phyloP scores from a whole-genome alignment of 192 early-diverging fungal genomes.

The Oehlia diaphana region DNA sequence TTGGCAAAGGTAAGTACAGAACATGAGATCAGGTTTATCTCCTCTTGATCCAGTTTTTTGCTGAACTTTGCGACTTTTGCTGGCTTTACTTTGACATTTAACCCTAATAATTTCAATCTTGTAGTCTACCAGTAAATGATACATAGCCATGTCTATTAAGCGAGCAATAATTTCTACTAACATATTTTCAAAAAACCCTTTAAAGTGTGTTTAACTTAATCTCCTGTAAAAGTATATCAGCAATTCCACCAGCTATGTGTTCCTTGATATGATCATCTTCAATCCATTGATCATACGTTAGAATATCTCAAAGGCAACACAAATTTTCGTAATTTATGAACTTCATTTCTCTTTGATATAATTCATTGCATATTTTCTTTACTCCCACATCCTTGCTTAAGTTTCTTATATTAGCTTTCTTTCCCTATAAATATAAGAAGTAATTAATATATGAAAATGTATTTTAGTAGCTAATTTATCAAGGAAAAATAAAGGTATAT shows the following conservation, averaged over 20 bases:
- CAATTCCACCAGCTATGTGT: slow-evolving; percentile 2
- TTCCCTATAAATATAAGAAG: not conserved
- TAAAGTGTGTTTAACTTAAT: slow-evolving; percentile 10
- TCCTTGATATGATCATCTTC: not conserved
- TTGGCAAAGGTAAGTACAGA: not conserved
- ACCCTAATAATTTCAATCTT: not conserved
- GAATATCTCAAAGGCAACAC: not conserved
- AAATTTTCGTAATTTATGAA: slow-evolving; percentile 9
- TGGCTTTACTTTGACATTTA: not conserved
- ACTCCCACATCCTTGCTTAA: not conserved
- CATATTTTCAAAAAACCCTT: slow-evolving; percentile 12
- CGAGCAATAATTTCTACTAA: slow-evolving; percentile 14
- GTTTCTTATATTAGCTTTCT: slow-evolving; percentile 25
- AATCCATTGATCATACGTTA: slow-evolving; percentile 20
- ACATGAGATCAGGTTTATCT: slow-evolving; percentile 18
- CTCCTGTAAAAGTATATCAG: slow-evolving; percentile 24
- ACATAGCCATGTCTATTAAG: slow-evolving; percentile 4
- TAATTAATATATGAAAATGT: not conserved
- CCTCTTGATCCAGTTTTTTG: slow-evolving; percentile 16
- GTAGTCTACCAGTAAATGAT: slow-evolving; percentile 10
- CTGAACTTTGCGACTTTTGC: slow-evolving; percentile 10
- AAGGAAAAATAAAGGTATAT: not conserved
- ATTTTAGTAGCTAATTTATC: not conserved
- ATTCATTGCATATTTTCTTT: slow-evolving; percentile 6
- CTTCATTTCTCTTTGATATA: slow-evolving; percentile 10